Evolutionary conservation across 345 rosid species (phyloP).

Genomic region (Crucihimalaya himalaica): DNA sequence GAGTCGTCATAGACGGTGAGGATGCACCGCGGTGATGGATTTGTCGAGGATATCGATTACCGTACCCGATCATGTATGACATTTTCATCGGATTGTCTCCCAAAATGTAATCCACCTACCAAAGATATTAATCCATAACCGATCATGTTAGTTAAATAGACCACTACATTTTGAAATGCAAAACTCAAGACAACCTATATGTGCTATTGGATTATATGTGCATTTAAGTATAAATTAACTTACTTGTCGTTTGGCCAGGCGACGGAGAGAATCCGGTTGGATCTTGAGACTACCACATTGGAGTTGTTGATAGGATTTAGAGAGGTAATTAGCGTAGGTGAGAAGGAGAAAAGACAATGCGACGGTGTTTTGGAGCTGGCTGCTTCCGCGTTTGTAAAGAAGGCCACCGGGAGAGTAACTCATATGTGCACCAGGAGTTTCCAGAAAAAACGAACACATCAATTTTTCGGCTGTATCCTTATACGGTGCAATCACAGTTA

Average conservation of each 20-base stretch:
- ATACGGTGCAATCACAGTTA: conserved; percentile 54
- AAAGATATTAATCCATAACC: not conserved
- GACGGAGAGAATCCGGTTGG: conserved; percentile 57
- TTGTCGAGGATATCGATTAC: conserved; percentile 59
- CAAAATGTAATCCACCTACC: conserved; percentile 64
- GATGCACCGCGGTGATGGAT: conserved; percentile 90
- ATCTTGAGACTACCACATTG: conserved; percentile 53
- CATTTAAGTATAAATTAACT: not conserved
- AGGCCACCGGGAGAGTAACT: conserved; percentile 75
- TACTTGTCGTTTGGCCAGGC: conserved; percentile 66
- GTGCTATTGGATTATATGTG: not conserved
- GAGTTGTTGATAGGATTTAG: conserved; percentile 59
- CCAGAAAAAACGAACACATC: conserved; percentile 73
- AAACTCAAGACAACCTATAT: not conserved
- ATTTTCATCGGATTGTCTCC: conserved; percentile 79
- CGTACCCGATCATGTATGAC: conserved; percentile 89
- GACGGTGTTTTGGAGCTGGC: conserved; percentile 80
- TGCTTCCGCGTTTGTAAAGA: conserved; percentile 79
- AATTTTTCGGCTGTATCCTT: conserved; percentile 75
- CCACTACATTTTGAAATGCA: not conserved
- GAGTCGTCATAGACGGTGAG: conserved; percentile 54
- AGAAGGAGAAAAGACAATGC: conserved; percentile 78
- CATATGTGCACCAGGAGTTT: conserved; percentile 63
- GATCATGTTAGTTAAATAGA: not conserved
- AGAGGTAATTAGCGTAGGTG: conserved; percentile 75